Evolutionary conservation across 2,329 filamentous ascomycete species (phyloP), one percentile per base, ranked within the genome.

Genomic region (Neofusicoccum sp.): DNA sequence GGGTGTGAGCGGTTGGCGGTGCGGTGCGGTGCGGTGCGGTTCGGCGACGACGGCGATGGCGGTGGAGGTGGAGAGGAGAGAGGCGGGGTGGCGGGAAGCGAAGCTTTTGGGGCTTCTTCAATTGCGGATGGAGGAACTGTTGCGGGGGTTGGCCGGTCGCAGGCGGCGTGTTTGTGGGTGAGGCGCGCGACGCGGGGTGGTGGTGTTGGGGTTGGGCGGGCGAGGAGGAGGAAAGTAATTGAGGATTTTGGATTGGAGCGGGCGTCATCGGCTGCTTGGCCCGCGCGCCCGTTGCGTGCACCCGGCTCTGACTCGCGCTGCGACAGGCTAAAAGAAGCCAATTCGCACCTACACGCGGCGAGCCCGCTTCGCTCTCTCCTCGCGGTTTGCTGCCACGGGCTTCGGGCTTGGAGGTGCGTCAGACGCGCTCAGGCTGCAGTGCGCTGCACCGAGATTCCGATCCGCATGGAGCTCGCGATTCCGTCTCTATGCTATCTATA

Each of bases 181-280:
- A 22, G 22, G 22, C 22, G 22, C 22, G 43, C 41, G n/a, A 36
- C 54, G 54, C 41, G 54, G 54, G 54, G 54, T 28, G n/a, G 29
- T 28, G 28, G 12, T 34, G 29, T 37, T n/a, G 41, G 22, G 22
- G 22, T 22, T 22, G 22, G 22, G 22, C 22, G 22, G 22, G 22
- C 22, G 22, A 22, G 22, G 22, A 22, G 22, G 22, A 22, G 3
- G 16, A 28, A 37, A 41, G 36, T 28, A 36, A 44, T 36, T 16
- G 33, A 44, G 41, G 48, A 37, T 9, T 50, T 37, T 36, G 31
- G 33, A 36, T 50, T 34, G 41, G 52, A n/a, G 36, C 50, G 48
- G 45, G 29, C 54, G 54, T 58, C 54, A 58, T 58, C 39, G 54
- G 52, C 28, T 28, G 16, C 34, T 43, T 31, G 54, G 41, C 54